Percentiles rank a stretch among this genome's conserved stretches.
phyloP scores from a whole-genome alignment of 1,284 basidiomycete genomes.

The Binderoboletus segoi region DNA sequence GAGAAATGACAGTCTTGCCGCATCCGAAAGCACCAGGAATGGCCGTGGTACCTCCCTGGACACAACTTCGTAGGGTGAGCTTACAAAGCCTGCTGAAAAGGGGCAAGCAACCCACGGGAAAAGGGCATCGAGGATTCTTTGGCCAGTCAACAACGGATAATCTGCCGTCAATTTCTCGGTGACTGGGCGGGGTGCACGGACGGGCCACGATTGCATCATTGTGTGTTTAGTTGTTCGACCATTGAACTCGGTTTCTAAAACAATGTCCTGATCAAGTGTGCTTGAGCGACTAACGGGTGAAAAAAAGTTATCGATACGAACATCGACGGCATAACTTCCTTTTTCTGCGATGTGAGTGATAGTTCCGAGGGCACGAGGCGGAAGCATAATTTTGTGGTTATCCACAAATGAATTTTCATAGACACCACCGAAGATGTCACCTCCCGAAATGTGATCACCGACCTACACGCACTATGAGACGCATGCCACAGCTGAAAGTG shows the following conservation, averaged over 20 bases:
- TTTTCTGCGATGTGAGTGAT: slow-evolving; percentile 94
- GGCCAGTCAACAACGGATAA: slow-evolving; percentile 92
- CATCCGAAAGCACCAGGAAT: slow-evolving; percentile 99
- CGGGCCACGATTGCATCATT: slow-evolving; percentile 99
- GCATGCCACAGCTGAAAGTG: not conserved
- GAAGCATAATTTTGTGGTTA: slow-evolving; percentile 97
- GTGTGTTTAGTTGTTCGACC: slow-evolving; percentile 93
- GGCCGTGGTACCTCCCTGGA: slow-evolving; percentile 98
- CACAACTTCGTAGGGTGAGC: slow-evolving; percentile 60
- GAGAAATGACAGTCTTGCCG: slow-evolving; percentile 95
- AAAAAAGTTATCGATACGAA: slow-evolving; percentile 42
- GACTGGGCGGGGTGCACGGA: slow-evolving; percentile 95
- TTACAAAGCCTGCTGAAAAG: not conserved
- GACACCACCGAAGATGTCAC: slow-evolving; percentile 94
- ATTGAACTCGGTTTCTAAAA: slow-evolving; percentile 97
- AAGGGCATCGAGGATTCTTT: slow-evolving; percentile 95
- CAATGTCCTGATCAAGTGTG: slow-evolving; percentile 69
- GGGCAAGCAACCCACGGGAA: slow-evolving; percentile 74
- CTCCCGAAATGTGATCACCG: slow-evolving; percentile 96
- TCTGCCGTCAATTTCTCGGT: slow-evolving; percentile 94
- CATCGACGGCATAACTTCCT: slow-evolving; percentile 91
- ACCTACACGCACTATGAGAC: slow-evolving; percentile 50
- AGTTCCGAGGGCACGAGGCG: slow-evolving; percentile 92
- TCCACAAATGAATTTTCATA: slow-evolving; percentile 97
- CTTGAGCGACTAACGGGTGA: slow-evolving; percentile 3